Conservation (phyloP, 2,329 filamentous ascomycete genomes). For the Aspergillus uvarum region DNA sequence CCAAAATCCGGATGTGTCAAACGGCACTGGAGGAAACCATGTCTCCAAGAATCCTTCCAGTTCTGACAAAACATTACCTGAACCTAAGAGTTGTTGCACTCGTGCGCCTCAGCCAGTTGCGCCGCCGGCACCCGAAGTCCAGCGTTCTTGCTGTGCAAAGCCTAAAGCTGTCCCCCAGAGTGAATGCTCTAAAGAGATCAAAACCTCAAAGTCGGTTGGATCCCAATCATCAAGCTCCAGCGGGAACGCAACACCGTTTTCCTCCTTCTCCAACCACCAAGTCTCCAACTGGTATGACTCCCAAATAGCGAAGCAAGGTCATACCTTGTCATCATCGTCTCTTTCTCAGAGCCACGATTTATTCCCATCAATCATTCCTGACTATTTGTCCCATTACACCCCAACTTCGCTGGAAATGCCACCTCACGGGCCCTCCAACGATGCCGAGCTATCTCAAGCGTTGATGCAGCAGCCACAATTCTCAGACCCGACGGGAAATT, state of each 20-base stretch:
- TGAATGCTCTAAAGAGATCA: not conserved
- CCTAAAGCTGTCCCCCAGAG: conserved; percentile 7
- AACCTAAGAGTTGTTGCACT: conserved; percentile 28
- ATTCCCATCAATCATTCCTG: conserved; percentile 15
- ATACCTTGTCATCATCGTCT: conserved; percentile 10
- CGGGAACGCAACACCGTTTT: conserved; percentile 17
- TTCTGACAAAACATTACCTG: not conserved
- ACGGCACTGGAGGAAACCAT: conserved; percentile 1
- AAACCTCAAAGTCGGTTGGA: not conserved
- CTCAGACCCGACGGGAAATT: conserved; percentile 2
- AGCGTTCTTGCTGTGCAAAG: conserved; percentile 33
- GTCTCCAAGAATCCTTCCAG: not conserved
- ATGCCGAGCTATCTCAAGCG: conserved; percentile 19
- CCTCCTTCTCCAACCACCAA: conserved; percentile 17
- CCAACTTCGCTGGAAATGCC: conserved; percentile 10
- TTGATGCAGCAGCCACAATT: conserved; percentile 16
- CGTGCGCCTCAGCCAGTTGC: conserved; percentile 18
- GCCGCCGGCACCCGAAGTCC: conserved; percentile 10
- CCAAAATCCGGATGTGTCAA: not conserved
- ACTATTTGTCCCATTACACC: conserved; percentile 16
- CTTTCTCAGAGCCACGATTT: not conserved
- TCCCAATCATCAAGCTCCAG: conserved; percentile 12
- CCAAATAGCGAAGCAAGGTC: conserved; percentile 14
- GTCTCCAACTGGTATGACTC: conserved; percentile 26
- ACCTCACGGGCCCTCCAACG: conserved; percentile 14